Base-by-base conservation (phyloP, 2,329 filamentous ascomycete species). In the Fusarium oxysporum region DNA sequence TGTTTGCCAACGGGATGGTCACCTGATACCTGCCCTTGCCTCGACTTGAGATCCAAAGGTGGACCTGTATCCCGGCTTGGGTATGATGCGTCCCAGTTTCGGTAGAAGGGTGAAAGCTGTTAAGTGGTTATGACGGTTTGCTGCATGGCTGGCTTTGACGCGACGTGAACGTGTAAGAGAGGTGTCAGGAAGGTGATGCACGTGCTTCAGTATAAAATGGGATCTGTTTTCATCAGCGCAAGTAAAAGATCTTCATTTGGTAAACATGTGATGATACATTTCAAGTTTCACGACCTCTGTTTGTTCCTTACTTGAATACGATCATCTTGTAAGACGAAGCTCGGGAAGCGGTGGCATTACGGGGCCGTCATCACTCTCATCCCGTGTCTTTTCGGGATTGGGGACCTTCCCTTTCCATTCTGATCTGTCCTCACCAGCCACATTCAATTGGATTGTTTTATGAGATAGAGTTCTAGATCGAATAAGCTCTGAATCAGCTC, bases 81-180 rank as follows among this genome's bases (percentile, higher is more conserved):
- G 66, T 56, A 73, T 73, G 66, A 73, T 68, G 66, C 69, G 57
- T 58, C 14, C 35, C 17, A 37, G 32, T 51, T 40, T 61, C 70
- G 23, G 21, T 73, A 73, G 25, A 33, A 32, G 40, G n/a, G 0
- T 57, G 10, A 6, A 21, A 13, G 25, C 21, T 54, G 30, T 5
- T 70, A 56, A 9, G 12, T 40, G 14, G 5, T 3, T 73, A 68
- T 61, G 9, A 4, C 35, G 28, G 17, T 28, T 73, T 64, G 9
- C 17, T 54, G 56, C 55, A 63, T 60, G 17, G 11, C n/a, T 16
- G 8, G n/a, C 17, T 23, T 33, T 13, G 47, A 63, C 70, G 70
- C 70, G 70, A 57, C 70, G 70, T 67, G 66, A 60, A 57, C 50
- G 65, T 69, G 66, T 69, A 57, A 69, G 51, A 69, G 64, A 45